Percentiles rank a stretch among this genome's conserved stretches.
These are phyloP conservation scores for Naganishia vishniacii DNA, from an alignment of 768 basidiomycete species.

Conservation along the genomic window DNA sequence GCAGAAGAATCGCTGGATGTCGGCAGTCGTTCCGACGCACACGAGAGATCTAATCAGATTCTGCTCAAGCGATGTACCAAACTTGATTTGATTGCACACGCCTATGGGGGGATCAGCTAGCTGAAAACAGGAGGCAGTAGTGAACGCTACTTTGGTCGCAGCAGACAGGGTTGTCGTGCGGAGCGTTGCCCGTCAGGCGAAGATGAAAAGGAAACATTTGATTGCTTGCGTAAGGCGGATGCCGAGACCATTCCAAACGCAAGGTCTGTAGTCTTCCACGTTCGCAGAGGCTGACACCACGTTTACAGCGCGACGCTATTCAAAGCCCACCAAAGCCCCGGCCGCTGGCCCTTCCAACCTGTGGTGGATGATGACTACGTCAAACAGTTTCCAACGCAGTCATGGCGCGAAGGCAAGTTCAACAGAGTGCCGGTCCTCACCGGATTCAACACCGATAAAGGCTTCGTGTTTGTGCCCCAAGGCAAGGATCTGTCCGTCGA, in stretches of 20 bases:
- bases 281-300: background rate
- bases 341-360: slow-evolving; percentile 22
- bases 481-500: background rate
- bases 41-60: too few species aligned
- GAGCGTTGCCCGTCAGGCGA: too few species aligned
- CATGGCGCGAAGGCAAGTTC: slow-evolving; percentile 15
- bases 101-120: too few species aligned
- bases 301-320: slow-evolving; percentile 7
- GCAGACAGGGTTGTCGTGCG: too few species aligned
- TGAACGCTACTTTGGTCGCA: too few species aligned
- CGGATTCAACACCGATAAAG: slow-evolving; percentile 22
- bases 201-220: slow-evolving; percentile 1
- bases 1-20: too few species aligned
- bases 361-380: slow-evolving; percentile 20
- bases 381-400: slow-evolving; percentile 17
- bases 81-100: too few species aligned
- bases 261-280: background rate
- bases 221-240: slow-evolving; percentile 15
- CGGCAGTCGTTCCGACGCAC: too few species aligned
- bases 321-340: background rate
- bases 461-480: slow-evolving; percentile 6
- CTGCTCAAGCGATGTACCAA: too few species aligned
- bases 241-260: slow-evolving; percentile 11
- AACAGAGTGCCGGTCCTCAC: slow-evolving; percentile 27
- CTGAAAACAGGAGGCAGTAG: too few species aligned